Percentiles rank a stretch among this genome's conserved stretches.
These are phyloP conservation scores for Endocarpon pusillum DNA, from an alignment of 495 filamentous ascomycete genomes.

Conservation along the genomic window DNA sequence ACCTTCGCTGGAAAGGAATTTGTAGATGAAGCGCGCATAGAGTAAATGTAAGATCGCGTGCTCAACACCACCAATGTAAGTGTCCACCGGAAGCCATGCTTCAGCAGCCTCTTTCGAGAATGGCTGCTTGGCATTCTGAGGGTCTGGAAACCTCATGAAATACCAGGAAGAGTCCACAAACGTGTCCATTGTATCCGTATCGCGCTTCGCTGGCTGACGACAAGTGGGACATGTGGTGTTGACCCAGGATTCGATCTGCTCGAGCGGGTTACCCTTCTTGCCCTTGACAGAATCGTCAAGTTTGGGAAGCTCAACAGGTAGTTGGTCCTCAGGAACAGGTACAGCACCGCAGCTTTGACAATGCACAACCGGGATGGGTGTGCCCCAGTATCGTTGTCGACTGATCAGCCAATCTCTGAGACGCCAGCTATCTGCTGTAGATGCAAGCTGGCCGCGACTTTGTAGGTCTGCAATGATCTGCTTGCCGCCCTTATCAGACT, in stretches of 20 bases:
- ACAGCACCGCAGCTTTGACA: conserved; percentile 61
- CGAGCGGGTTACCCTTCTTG: conserved; percentile 61
- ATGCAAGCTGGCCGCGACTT: conserved; percentile 31
- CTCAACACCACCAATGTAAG: conserved; percentile 79
- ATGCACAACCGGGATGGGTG: conserved; percentile 80
- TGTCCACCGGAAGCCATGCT: conserved; percentile 48
- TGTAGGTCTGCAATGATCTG: conserved; percentile 41
- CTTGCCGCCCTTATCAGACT: conserved; percentile 43
- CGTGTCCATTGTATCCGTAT: conserved; percentile 92
- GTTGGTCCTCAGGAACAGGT: conserved; percentile 55
- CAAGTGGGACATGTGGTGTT: conserved; percentile 64
- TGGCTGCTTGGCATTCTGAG: conserved; percentile 40
- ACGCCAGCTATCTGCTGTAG: conserved; percentile 50
- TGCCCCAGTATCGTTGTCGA: conserved; percentile 78
- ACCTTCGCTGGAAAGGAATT: conserved; percentile 50
- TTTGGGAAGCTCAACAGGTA: conserved; percentile 62
- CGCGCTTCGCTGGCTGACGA: conserved; percentile 48
- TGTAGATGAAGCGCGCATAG: conserved; percentile 81
- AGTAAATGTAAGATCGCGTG: conserved; percentile 86
- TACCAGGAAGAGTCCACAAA: conserved; percentile 94
- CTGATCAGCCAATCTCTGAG: conserved; percentile 79
- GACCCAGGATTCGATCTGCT: conserved; percentile 53
- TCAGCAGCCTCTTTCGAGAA: conserved; percentile 41
- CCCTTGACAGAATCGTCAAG: conserved; percentile 46
- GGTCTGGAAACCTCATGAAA: conserved; percentile 60